A percentile compares a stretch with the other conserved stretches of the same genome.
These are phyloP conservation scores for Huntiella bhutanensis DNA, from an alignment of 2,329 filamentous ascomycete genomes.

Conservation along the genomic window DNA sequence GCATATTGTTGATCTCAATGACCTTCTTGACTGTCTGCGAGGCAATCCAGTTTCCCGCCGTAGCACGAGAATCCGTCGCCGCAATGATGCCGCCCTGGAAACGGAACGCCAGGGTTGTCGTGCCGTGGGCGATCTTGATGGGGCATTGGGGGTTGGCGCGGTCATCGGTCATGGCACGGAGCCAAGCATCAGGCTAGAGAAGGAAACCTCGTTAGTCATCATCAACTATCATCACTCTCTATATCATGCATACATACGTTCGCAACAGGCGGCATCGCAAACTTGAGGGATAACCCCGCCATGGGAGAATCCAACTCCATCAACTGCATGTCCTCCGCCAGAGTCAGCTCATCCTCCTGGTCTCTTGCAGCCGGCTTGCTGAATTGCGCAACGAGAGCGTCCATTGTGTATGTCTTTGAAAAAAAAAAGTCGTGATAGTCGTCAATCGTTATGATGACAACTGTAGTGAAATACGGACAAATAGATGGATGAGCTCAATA, in stretches of 20 bases:
- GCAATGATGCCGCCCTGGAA: slow-evolving; percentile 98
- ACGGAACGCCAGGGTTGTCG: slow-evolving; percentile 90
- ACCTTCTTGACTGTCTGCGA: slow-evolving; percentile 99
- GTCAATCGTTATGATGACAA: too few relatives aligned
- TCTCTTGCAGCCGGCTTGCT: slow-evolving; percentile 55
- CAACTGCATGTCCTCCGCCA: slow-evolving; percentile 57
- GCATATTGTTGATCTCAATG: slow-evolving; percentile 88
- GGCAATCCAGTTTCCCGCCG: slow-evolving; percentile 97
- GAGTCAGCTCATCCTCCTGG: slow-evolving; percentile 45
- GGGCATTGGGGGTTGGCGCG: slow-evolving; percentile 89
- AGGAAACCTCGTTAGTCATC: not conserved
- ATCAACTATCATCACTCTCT: not conserved
- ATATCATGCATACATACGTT: slow-evolving; percentile 39
- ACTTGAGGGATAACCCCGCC: slow-evolving; percentile 72
- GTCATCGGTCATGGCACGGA: slow-evolving; percentile 93
- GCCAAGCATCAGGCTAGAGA: slow-evolving; percentile 68
- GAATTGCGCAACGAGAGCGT: slow-evolving; percentile 84
- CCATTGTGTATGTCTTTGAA: slow-evolving; percentile 38
- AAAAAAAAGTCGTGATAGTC: too few relatives aligned
- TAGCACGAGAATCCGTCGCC: slow-evolving; percentile 90
- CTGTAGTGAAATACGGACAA: too few relatives aligned
- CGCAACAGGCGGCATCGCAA: slow-evolving; percentile 82
- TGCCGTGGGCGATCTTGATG: slow-evolving; percentile 98
- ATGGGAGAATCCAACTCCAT: slow-evolving; percentile 39
- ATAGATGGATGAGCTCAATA: too few relatives aligned